Base-by-base conservation (phyloP, 1,284 basidiomycete genomes). In the Apiotrichum montevideense region DNA sequence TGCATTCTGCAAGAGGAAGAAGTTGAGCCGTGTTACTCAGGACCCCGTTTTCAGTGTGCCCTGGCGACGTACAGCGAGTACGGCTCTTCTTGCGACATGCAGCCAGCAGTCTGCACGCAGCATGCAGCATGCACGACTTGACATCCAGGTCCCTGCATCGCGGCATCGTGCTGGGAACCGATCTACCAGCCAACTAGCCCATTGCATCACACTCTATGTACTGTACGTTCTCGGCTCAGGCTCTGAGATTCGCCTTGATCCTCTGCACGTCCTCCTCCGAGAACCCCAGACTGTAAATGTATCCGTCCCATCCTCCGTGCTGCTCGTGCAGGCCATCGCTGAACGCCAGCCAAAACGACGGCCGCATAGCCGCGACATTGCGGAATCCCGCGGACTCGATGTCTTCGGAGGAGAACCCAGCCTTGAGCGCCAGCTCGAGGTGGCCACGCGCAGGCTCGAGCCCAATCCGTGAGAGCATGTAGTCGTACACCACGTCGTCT, bases 401-500 rank as follows among this genome's bases (percentile, higher is more conserved):
- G 14, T 56, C 52, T 10, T 46, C 40, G 13, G 44, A 44, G 29
- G 34, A 39, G 45, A 41, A 56, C 9, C 34, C 42, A 1, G 34
- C 35, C 21, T 35, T 47, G 29, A 58, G 35, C 6, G 40, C 35
- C 15, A 14, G 33, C n/a, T 41, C 41, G 29, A 62, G 55, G 50
- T 47, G 46, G 7, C 32, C 57, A 37, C 60, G 57, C 14, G 29
- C 52, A 15, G 60, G 60, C 52, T 62, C 60, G 40, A 62, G 35
- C n/a, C 60, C 60, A 21, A 62, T 37, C 9, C 60, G 57, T 8
- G 60, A 54, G 39, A 62, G 54, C 43, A 56, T 54, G 50, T 62
- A 58, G 44, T 62, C 60, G 50, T 54, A 55, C 1, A 56, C 42
- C 5, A 52, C 40, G 13, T 45, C 46, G 29, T 41, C 34, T 8